phyloP scores from a whole-genome alignment of 352 stramenopile species.

The Thraustochytrium striatum region DNA sequence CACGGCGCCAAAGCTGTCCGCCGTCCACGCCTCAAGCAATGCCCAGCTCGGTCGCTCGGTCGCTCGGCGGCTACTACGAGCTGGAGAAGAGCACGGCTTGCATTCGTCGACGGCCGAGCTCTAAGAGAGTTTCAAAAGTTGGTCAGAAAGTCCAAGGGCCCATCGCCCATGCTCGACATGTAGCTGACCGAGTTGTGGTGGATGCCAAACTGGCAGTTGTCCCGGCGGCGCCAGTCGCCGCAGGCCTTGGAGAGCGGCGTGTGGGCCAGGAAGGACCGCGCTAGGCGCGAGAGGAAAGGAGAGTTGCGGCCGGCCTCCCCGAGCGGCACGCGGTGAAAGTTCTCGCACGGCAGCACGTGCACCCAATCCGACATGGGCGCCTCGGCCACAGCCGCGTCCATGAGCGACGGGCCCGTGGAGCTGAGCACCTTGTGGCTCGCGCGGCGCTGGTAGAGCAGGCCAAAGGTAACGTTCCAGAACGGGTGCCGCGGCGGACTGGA shows the following conservation, averaged over 20 bases:
- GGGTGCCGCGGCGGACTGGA: not conserved
- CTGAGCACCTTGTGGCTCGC: not conserved
- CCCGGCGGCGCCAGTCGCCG: not conserved
- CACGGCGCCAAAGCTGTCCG: no score
- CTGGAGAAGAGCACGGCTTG: no score
- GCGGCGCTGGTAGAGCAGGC: not conserved
- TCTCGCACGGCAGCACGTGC: conserved; percentile 34
- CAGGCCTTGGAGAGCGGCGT: conserved; percentile 22
- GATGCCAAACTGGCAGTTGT: conserved; percentile 41
- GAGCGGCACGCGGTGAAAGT: conserved; percentile 37
- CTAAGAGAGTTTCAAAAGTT: no score
- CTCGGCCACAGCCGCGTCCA: conserved; percentile 1
- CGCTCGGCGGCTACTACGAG: no score
- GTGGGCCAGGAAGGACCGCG: not conserved
- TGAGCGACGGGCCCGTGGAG: not conserved
- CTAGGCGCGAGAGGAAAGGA: conserved; percentile 13
- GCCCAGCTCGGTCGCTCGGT: no score
- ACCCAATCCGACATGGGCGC: not conserved
- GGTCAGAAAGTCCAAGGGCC: conserved; percentile 24
- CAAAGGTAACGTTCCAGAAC: conserved; percentile 39
- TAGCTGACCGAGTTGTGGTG: conserved; percentile 42
- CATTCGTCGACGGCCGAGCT: no score
- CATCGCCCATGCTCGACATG: conserved; percentile 20
- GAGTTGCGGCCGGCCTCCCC: conserved; percentile 15
- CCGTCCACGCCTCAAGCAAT: no score